Conservation (phyloP, 2,329 filamentous ascomycete species). For the Fusarium luffae region DNA sequence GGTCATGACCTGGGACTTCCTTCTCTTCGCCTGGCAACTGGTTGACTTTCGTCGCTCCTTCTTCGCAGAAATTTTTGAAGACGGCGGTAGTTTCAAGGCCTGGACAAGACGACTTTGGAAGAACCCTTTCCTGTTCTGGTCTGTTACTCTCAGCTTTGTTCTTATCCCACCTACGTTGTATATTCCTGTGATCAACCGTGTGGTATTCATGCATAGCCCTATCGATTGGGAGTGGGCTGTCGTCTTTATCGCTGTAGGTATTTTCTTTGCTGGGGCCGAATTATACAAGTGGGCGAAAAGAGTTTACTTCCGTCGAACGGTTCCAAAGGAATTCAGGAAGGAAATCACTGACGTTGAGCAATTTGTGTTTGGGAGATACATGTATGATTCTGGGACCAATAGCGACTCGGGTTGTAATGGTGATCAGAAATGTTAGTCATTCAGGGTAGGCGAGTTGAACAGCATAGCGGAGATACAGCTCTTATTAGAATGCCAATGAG, state of each 20-base stretch:
- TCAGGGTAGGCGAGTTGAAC: neutral
- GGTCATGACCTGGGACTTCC: conserved; percentile 74
- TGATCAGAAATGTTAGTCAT: conserved; percentile 9
- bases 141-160: conserved; percentile 63
- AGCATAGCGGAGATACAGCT: neutral
- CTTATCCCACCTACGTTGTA: conserved; percentile 71
- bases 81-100: conserved; percentile 56
- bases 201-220: conserved; percentile 72
- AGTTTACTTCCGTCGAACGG: conserved; percentile 57
- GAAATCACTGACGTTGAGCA: conserved; percentile 39
- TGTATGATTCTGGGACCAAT: conserved; percentile 16
- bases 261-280: conserved; percentile 75
- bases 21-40: conserved; percentile 77
- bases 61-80: conserved; percentile 66
- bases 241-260: conserved; percentile 67
- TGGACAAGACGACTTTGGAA: conserved; percentile 67
- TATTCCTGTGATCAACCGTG: conserved; percentile 73
- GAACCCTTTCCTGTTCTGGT: conserved; percentile 65
- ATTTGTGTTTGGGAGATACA: conserved; percentile 33
- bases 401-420: conserved; percentile 24
- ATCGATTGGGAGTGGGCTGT: conserved; percentile 78
- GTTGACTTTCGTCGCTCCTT: conserved; percentile 73
- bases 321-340: conserved; percentile 38
- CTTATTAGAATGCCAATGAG: neutral
- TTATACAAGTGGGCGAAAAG: conserved; percentile 76